These are phyloP conservation scores for Echites panduratus DNA, from an alignment of 257 asterid species.

Conservation along the genomic window DNA sequence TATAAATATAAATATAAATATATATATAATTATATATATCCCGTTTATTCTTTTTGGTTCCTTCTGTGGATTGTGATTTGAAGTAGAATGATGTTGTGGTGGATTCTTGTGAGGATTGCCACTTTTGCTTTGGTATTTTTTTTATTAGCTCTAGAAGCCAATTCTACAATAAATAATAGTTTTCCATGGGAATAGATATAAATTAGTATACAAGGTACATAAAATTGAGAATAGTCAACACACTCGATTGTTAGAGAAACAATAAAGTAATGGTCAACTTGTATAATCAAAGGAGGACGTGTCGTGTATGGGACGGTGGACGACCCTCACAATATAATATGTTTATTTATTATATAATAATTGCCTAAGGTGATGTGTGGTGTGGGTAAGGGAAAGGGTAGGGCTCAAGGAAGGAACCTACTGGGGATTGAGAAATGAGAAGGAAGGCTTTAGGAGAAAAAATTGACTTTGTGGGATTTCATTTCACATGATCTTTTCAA, in stretches of 20 bases:
- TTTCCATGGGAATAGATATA: background rate
- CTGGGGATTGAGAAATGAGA: background rate
- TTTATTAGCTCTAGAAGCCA: background rate
- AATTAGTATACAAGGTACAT: background rate
- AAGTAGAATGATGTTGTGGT: conserved; percentile 11
- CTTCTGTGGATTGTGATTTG: background rate
- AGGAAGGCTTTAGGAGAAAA: background rate
- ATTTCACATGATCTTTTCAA: background rate
- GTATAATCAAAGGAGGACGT: conserved; percentile 11
- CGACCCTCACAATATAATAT: background rate
- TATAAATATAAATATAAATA: no score
- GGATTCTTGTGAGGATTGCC: conserved; percentile 14
- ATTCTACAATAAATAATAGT: background rate
- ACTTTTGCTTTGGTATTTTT: conserved; percentile 17
- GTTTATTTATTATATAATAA: background rate
- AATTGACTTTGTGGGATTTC: conserved; percentile 15
- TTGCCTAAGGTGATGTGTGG: background rate
- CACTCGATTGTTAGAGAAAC: background rate
- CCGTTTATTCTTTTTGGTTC: conserved; percentile 10
- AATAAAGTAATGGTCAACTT: conserved; percentile 16
- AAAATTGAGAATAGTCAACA: background rate
- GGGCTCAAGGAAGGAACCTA: background rate
- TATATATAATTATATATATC: no score
- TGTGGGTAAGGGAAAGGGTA: no score
- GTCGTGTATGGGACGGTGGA: conserved; percentile 27